phyloP scores from a whole-genome alignment of 2,329 filamentous ascomycete species.

The Trichoderma polysporum region DNA sequence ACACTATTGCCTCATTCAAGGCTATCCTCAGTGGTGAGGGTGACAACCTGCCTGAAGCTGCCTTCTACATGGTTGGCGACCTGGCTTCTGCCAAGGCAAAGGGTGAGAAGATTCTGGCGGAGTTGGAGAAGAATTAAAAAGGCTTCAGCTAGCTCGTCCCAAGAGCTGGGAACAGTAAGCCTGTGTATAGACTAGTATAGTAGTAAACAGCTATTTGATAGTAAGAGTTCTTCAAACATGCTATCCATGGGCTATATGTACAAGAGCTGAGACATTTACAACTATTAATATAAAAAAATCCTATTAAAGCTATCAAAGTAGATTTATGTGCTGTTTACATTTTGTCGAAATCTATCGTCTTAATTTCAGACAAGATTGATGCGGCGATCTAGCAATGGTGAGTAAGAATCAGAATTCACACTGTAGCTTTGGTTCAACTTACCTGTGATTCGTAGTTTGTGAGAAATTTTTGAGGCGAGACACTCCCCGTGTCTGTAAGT shows the following conservation, averaged over 20 bases:
- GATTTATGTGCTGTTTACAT: not conserved
- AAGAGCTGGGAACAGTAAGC: conserved; percentile 38
- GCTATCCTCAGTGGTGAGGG: conserved; percentile 91
- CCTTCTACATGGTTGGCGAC: conserved; percentile 98
- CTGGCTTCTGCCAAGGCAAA: conserved; percentile 89
- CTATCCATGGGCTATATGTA: conserved; percentile 15
- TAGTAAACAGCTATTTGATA: conserved; percentile 18
- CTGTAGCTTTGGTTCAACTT: not conserved
- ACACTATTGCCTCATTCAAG: conserved; percentile 98
- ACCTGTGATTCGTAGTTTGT: not conserved
- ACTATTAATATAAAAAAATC: conserved; percentile 16
- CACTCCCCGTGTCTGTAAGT: conserved; percentile 46
- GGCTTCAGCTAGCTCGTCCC: conserved; percentile 38
- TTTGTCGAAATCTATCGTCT: not conserved
- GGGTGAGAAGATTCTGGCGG: conserved; percentile 99
- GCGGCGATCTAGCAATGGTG: not conserved
- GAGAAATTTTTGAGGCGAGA: conserved; percentile 15
- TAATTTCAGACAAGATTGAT: not conserved
- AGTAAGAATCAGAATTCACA: not conserved
- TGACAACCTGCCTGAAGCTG: conserved; percentile 92
- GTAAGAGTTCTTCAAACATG: conserved; percentile 18
- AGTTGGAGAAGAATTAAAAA: conserved; percentile 68
- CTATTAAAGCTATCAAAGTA: not conserved
- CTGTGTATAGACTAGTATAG: conserved; percentile 56
- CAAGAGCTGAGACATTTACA: conserved; percentile 8